Evolutionary conservation across 352 stramenopile species (phyloP).

Genomic region (Peronospora belbahrii): DNA sequence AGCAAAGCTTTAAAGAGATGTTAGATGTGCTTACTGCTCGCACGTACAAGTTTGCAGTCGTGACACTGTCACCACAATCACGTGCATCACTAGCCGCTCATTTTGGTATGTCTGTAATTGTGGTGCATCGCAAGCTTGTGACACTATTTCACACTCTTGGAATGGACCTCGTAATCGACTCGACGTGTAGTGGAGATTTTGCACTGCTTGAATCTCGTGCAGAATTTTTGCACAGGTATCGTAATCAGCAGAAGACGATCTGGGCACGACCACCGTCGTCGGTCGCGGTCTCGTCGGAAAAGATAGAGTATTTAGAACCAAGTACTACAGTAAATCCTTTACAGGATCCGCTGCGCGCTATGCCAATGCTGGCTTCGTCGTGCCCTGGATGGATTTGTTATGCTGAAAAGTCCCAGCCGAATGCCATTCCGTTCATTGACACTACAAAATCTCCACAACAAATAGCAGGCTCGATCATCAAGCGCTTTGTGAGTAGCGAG

Average conservation of each 20-base stretch:
- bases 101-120: constrained; percentile 56
- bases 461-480: constrained; percentile 85
- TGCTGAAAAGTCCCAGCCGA: constrained; percentile 94
- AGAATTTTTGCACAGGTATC: constrained; percentile 84
- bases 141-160: constrained; percentile 72
- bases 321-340: constrained; percentile 40
- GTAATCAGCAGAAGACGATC: constrained; percentile 66
- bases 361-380: constrained; percentile 92
- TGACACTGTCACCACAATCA: constrained; percentile 87
- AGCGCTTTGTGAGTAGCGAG: constrained; percentile 64
- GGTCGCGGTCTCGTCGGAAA: constrained; percentile 50
- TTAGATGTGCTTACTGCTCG: constrained; percentile 50
- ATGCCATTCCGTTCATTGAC: constrained; percentile 92
- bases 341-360: constrained; percentile 51
- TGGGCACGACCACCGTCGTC: constrained; percentile 64
- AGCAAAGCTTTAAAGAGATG: constrained; percentile 90
- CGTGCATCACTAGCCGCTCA: constrained; percentile 80
- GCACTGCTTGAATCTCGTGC: constrained; percentile 89
- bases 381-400: constrained; percentile 98
- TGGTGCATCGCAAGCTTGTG: constrained; percentile 70
- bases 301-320: constrained; percentile 64
- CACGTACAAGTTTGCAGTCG: constrained; percentile 56
- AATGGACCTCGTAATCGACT: constrained; percentile 89
- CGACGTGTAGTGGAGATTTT: constrained; percentile 87
- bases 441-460: constrained; percentile 93